Base-by-base conservation (phyloP, 495 filamentous ascomycete genomes). In the Rostrohypoxylon terebratum region DNA sequence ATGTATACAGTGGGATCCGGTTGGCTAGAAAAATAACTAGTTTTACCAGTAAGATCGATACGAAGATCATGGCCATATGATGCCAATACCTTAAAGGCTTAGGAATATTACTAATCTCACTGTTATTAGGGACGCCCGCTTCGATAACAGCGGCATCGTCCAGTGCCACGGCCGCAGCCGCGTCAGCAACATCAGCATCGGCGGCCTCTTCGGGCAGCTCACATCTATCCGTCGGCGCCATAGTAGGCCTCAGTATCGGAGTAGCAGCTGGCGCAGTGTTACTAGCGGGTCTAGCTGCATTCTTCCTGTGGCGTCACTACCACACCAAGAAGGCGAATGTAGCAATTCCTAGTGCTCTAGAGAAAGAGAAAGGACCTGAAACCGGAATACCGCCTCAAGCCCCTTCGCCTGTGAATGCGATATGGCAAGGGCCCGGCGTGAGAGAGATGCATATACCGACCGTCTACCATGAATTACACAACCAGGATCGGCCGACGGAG, bases 161-260 rank as follows among this genome's bases (percentile, higher is more conserved):
- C 1, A 55, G 53, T 14, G 42, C 59, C 21, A 20, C 66, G 16
- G 51, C 25, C 18, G 34, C 44, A 14, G 13, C 55, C 36, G 20
- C 55, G 13, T 34, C 70, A 21, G 21, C 62, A 5, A 16, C 54
- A 11, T 53, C 69, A 28, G 21, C 28, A 42, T 59, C 69, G 21
- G 23, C 48, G 23, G 59, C 71, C 10, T 45, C 66, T 9, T 14
- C 50, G 31, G 8, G 50, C 4, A 36, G 47, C 7, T 65, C 61
- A 20, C 50, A 61, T 16, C 44, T 73, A 34, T 69, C 66, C 11
- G 51, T 54, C 4, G 71, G 66, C 20, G 71, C 60, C 0, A 69
- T 73, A 44, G 50, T 73, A n/a, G 71, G 71, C 8, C 38, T 73
- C 14, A 73, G 71, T 20, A 61, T 73, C 34, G 71, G 71, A 13